Base-by-base conservation (phyloP, 305 asterid genomes). In the Fraxinus dipetala region DNA sequence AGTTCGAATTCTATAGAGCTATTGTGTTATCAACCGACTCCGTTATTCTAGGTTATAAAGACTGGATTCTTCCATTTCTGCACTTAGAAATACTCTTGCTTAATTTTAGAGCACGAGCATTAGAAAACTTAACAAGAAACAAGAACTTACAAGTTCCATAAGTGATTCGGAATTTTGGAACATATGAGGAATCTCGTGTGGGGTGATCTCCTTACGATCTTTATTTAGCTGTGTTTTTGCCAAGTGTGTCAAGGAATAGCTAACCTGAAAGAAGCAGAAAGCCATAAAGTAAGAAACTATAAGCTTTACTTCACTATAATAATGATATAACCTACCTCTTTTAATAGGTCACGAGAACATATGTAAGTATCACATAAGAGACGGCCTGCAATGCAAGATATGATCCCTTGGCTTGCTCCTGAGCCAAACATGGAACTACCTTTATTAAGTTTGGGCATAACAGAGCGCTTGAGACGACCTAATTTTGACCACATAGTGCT, bases 351-450 rank as follows among this genome's bases (percentile, higher is more conserved):
- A 77, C 97, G 95, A 3, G 99, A 91, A 84, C 95, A 91, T 75
- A 95, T 88, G 85, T 80, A 92, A 36, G 99, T 95, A 81, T 96
- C 99, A 87, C 99, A 96, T 81, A 96, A 88, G 86, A 94, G 97
- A 76, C 98, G 98, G 83, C 99, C 98, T 34, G 99, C 97, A 86
- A 96, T 88, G 85, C 98, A 93, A 79, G 97, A 88, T 93, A 96
- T 88, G 85, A 96, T 91, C 83, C 99, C 98, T 8, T 88, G 84
- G 89, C 97, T 94, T 88, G 98, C 98, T 84, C 99, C 98, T 76
- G 97, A 92, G 81, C 97, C 98, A 80, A 91, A 94, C 63, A 86
- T 84, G 59, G 90, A 89, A 82, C 85, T 93, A 83, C 97, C 98
- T 89, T 91, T 96, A 83, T 88, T 87, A 85, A 94, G 99, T 84